Base-by-base conservation (phyloP, 2,329 filamentous ascomycete genomes). In the Fusarium hostae region DNA sequence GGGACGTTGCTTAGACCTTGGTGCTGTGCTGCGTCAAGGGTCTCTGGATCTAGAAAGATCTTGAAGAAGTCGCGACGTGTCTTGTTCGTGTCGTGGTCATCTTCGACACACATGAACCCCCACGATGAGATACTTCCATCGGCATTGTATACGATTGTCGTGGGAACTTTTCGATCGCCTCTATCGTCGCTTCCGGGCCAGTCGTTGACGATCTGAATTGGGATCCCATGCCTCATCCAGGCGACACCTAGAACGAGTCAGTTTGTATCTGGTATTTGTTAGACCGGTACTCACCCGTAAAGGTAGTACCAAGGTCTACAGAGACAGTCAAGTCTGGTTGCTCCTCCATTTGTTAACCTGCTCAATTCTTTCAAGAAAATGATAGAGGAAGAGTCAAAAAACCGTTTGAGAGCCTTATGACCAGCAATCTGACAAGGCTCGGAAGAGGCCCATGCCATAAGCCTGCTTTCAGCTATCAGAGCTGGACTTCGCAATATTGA, bases 81-180 rank as follows among this genome's bases (percentile, higher is more conserved):
- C 60, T 82, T 83, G 20, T 73, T 77, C 2, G 75, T 60, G 16
- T 54, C 58, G 24, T 41, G 47, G 20, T 85, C 81, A 20, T 85
- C 81, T 12, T 86, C 84, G 30, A 84, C 83, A 43, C 86, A 88
- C 32, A 85, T 78, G 70, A 86, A 88, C 0, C 87, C 86, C 87
- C 87, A 88, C 1, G 84, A 86, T 0, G 84, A 84, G 9, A 87
- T 77, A 13, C 67, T 78, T 6, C 76, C 76, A 63, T 83, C 79
- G 9, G 76, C 63, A 37, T 84, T 83, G 72, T 88, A 88, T 20
- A 87, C 78, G 7, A 88, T 76, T 7, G 83, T 82, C 0, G 86
- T 87, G 3, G 86, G 86, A 0, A 88, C 86, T 71, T 88, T 89
- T 69, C 87, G 86, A 68, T 88, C 86, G 54, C 85, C 85, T 61